Conservation (phyloP, 2,329 filamentous ascomycete genomes). For the Harringtonia aguacate region DNA sequence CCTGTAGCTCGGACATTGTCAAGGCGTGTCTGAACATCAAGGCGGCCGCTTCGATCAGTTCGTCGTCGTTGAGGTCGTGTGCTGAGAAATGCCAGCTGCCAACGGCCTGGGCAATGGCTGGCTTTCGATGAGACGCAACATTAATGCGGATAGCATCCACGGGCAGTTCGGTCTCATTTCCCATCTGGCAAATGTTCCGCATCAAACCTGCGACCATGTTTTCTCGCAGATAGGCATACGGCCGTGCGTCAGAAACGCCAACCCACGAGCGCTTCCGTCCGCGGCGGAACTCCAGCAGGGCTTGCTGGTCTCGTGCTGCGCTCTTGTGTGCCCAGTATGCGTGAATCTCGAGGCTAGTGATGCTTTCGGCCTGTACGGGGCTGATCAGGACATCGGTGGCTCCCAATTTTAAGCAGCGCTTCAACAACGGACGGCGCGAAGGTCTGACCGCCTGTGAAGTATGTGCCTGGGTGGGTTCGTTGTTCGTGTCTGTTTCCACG, state of each 20-base stretch:
- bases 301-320: slow-evolving; percentile 60
- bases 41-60: slow-evolving; percentile 75
- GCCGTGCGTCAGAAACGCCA: slow-evolving; percentile 72
- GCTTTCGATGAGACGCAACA: slow-evolving; percentile 54
- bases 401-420: slow-evolving; percentile 72
- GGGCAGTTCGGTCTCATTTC: slow-evolving; percentile 52
- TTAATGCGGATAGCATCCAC: slow-evolving; percentile 55
- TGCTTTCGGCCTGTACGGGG: slow-evolving; percentile 62
- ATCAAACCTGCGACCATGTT: slow-evolving; percentile 89
- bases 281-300: slow-evolving; percentile 60
- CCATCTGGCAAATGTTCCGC: slow-evolving; percentile 65
- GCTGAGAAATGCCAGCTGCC: slow-evolving; percentile 82
- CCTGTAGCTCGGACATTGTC: slow-evolving; percentile 66
- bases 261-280: slow-evolving; percentile 87
- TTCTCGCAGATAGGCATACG: slow-evolving; percentile 81
- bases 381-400: slow-evolving; percentile 78
- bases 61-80: slow-evolving; percentile 81
- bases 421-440: slow-evolving; percentile 38
- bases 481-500: neutral
- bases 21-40: slow-evolving; percentile 87
- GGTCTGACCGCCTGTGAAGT: slow-evolving; percentile 8
- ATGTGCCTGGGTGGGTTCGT: neutral
- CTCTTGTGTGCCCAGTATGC: slow-evolving; percentile 76
- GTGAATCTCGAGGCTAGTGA: slow-evolving; percentile 69
- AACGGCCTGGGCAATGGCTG: slow-evolving; percentile 56